Base-by-base conservation (phyloP, 164 flowering plant species). In the grape (Vitis vinifera) region DNA sequence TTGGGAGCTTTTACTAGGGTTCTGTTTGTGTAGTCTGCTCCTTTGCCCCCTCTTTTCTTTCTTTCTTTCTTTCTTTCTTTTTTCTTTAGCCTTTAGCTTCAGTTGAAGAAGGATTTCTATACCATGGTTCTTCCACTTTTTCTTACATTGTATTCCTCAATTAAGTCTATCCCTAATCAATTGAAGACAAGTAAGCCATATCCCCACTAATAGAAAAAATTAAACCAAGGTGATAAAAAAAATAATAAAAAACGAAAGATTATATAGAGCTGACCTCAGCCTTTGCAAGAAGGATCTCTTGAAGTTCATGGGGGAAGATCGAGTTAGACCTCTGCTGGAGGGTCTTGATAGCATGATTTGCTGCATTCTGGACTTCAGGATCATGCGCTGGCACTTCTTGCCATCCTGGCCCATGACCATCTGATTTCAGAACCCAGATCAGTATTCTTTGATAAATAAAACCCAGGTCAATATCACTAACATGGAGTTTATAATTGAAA, bases 241-340 rank as follows among this genome's bases (percentile, higher is more conserved):
- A 3, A n/a, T n/a, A 49, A 60, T 8, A 47, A 29, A 3, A 66
- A 17, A 51, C 6, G 1, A 17, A 48, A 62, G 14, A 9, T 30
- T 13, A 53, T 37, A n/a, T 51, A 55, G 55, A 55, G 67, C 72
- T 57, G 11, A 89, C 91, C 94, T 91, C 89, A 10, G 90, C 94
- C 73, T 85, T 89, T 10, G 92, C 92, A 67, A 71, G 83, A 55
- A 87, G 72, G 15, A 89, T 71, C 82, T 91, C 93, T 11, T 79
- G 82, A 51, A 89, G 90, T 71, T 86, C 90, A 65, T 85, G 89
- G 8, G 94, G 91, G 49, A 79, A 66, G 70, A 91, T 63, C 7
- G 93, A 89, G 69, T 91, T 91, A 59, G 97, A 89, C 73, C 91
- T 83, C 78, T 87, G 87, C 83, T 91, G 94, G 58, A 89, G 82